Base-by-base conservation (phyloP, 768 basidiomycete species). In the Pisolithus microcarpus region DNA sequence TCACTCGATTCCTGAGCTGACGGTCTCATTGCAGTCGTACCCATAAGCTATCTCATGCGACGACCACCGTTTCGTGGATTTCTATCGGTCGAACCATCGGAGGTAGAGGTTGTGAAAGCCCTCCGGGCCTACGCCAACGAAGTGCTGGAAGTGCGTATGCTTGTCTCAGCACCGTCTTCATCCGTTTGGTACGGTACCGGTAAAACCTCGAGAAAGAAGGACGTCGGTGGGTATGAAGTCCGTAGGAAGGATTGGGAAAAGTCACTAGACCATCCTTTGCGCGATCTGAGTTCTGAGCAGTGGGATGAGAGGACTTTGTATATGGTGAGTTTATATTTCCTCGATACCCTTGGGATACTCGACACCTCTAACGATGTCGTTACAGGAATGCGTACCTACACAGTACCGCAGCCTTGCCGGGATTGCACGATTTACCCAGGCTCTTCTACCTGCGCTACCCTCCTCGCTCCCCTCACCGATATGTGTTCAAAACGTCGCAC, bases 241-340 rank as follows among this genome's bases (percentile, higher is more conserved):
- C 75, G 86, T 11, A 67, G 80, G 51, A 78, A 73, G 52, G 72
- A 73, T 51, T 76, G 73, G 76, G 57, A 57, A 16, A 56, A 30
- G 28, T 52, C 56, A 45, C 57, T 39, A 19, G 59, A 54, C 37
- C 60, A 47, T 51, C 57, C 36, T 42, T 61, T 48, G 46, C 65
- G 46, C 56, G 58, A 52, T 61, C 68, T 59, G 49, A 57, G 63
- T 52, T 60, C 75, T 59, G 63, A 61, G 11, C 73, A 80, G 11
- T 91, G 89, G 88, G 77, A 85, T 8, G 61, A 72, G 2, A 57
- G 76, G 49, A 87, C 84, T 0, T 56, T 85, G 9, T 92, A 91
- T 58, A 63, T 89, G 56, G 89, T 91, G 54, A 48, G 79, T 70
- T 38, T 11, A 26, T 46, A 15, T 30, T 23, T 21, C 13, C 40